Conservation (phyloP, 169 alveolate species). For the Blepharisma undulans region DNA sequence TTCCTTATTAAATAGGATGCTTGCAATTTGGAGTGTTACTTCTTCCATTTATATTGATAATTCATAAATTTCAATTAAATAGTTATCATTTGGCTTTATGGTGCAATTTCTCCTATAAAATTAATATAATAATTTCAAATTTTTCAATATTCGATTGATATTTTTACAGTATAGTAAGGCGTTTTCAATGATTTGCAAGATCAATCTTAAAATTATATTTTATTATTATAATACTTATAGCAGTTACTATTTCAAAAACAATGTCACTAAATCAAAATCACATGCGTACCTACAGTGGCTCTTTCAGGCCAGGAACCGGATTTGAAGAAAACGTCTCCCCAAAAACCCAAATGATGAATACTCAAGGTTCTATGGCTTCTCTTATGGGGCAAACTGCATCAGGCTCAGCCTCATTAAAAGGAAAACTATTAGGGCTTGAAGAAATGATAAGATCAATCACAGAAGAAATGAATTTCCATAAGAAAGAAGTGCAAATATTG, state of each 20-base stretch:
- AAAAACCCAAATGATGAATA: background rate
- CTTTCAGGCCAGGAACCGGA: background rate
- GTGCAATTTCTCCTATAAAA: no score
- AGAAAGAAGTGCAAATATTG: conserved; percentile 81
- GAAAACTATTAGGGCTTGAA: conserved; percentile 75
- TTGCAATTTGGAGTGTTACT: background rate
- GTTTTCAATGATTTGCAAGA: background rate
- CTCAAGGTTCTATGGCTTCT: conserved; percentile 23
- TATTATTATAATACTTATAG: no score
- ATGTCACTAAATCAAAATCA: background rate
- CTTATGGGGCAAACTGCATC: background rate
- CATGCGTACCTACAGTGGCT: background rate
- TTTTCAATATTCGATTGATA: no score
- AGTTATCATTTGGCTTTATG: no score
- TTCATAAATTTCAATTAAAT: no score
- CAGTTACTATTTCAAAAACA: background rate
- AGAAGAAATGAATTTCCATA: conserved; percentile 85
- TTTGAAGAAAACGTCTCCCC: background rate
- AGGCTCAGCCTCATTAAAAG: conserved; percentile 77
- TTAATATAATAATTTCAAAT: no score
- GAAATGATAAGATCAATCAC: conserved; percentile 71
- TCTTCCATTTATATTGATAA: background rate
- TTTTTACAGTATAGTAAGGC: background rate
- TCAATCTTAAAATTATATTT: background rate
- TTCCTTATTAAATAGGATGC: background rate